These are phyloP conservation scores for Eucalyptus sp. DNA, from an alignment of 345 rosid species.

Conservation along the genomic window DNA sequence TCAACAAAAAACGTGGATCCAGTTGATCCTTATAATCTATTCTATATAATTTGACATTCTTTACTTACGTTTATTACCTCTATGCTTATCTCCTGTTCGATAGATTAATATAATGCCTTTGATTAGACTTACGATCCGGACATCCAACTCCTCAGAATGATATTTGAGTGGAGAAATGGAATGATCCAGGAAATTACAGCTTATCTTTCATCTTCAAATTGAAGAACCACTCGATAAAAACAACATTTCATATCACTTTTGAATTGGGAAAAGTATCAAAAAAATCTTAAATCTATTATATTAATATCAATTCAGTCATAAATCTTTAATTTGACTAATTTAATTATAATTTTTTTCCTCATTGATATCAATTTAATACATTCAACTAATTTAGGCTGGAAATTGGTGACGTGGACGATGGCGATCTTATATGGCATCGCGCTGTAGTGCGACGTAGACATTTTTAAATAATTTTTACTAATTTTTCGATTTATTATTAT, in stretches of 20 bases:
- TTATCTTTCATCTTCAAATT: not conserved
- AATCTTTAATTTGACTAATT: fast-evolving
- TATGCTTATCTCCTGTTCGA: not conserved
- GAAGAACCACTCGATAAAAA: not conserved
- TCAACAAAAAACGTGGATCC: not conserved
- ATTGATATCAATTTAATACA: no score
- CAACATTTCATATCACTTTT: not conserved
- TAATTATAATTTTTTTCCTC: no score
- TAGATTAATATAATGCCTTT: not conserved
- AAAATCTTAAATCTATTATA: fast-evolving
- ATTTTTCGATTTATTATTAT: no score
- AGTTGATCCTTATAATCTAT: not conserved
- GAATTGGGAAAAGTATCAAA: not conserved
- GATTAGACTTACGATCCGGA: not conserved
- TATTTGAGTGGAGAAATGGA: not conserved
- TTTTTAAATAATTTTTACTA: no score
- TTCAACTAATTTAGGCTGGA: fast-evolving
- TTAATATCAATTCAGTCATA: no score
- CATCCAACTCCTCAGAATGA: not conserved
- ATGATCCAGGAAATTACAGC: no score
- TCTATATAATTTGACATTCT: not conserved
- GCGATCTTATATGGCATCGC: no score
- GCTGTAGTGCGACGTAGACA: fast-evolving
- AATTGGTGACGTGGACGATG: fast-evolving
- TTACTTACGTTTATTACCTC: not conserved